Percentiles rank a stretch among this genome's conserved stretches.
Conservation (phyloP, 2,329 filamentous ascomycete genomes). For the Hansfordia pulvinata region DNA sequence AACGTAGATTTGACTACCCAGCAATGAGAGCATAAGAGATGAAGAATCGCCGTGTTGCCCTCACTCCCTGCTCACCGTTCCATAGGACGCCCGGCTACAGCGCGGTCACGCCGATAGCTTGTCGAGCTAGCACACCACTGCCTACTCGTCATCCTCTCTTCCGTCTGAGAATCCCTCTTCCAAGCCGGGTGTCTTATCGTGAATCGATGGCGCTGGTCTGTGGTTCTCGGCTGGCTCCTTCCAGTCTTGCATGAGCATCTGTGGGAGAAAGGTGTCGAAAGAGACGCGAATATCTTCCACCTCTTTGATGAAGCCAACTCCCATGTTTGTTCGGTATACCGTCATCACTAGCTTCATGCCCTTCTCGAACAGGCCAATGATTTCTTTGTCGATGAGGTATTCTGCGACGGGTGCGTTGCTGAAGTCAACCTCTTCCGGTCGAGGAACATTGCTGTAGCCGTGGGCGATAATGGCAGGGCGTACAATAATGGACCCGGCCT, state of each 20-base stretch:
- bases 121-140: no score
- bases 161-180: no score
- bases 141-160: no score
- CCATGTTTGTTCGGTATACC: conserved; percentile 43
- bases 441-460: conserved; percentile 27
- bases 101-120: no score
- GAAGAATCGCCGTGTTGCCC: no score
- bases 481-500: conserved; percentile 30
- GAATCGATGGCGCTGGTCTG: conserved; percentile 30
- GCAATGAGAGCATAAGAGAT: no score
- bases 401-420: conserved; percentile 12
- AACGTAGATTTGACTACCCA: no score
- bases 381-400: conserved; percentile 55
- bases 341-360: conserved; percentile 50
- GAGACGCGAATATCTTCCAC: conserved; percentile 40
- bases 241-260: conserved; percentile 56
- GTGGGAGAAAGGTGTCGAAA: conserved; percentile 52
- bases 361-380: conserved; percentile 36
- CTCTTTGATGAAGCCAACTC: conserved; percentile 50
- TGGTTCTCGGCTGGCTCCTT: conserved; percentile 37
- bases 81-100: no score
- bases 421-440: conserved; percentile 15
- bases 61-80: no score
- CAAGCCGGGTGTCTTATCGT: no score
- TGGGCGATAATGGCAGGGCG: conserved; percentile 31